Percentiles rank a stretch among this genome's conserved stretches.
phyloP scores from a whole-genome alignment of 129 eudicot species.

The Flaveria bidentis region DNA sequence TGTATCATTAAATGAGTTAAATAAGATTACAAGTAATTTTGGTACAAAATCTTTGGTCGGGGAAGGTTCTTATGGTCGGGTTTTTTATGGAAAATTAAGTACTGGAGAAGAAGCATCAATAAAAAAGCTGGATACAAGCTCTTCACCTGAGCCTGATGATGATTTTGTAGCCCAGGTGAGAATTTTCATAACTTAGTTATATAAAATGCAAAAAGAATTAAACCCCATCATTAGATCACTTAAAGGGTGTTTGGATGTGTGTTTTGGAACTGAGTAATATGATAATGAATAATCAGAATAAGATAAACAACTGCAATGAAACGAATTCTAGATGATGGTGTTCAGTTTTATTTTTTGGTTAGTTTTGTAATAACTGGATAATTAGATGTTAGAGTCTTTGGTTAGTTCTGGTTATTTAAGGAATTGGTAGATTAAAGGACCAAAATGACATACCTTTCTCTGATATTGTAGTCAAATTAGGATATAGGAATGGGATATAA shows the following conservation, averaged over 20 bases:
- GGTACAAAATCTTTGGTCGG: slow-evolving; percentile 80
- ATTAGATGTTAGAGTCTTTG: background rate
- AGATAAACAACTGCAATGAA: background rate
- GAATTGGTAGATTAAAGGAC: too few relatives aligned
- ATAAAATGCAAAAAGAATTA: background rate
- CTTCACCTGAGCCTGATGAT: slow-evolving; percentile 69
- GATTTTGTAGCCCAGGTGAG: slow-evolving; percentile 78
- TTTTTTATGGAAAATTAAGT: slow-evolving; percentile 65
- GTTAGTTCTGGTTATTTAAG: background rate
- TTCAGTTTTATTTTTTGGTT: background rate
- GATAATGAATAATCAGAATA: slow-evolving; percentile 3
- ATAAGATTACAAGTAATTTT: slow-evolving; percentile 68
- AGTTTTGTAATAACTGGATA: background rate
- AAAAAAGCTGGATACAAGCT: slow-evolving; percentile 76
- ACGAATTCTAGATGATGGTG: background rate
- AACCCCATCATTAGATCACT: background rate
- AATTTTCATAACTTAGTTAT: background rate
- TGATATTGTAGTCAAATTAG: background rate
- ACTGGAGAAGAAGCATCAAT: slow-evolving; percentile 62
- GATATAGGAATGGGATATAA: background rate
- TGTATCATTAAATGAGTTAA: slow-evolving; percentile 67
- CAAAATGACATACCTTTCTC: background rate
- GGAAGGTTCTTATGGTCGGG: slow-evolving; percentile 95
- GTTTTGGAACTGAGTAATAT: slow-evolving; percentile 10
- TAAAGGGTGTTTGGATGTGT: slow-evolving; percentile 13